Evolutionary conservation across 23 red algal species (phyloP).

Genomic region (Agarophyton chilense): DNA sequence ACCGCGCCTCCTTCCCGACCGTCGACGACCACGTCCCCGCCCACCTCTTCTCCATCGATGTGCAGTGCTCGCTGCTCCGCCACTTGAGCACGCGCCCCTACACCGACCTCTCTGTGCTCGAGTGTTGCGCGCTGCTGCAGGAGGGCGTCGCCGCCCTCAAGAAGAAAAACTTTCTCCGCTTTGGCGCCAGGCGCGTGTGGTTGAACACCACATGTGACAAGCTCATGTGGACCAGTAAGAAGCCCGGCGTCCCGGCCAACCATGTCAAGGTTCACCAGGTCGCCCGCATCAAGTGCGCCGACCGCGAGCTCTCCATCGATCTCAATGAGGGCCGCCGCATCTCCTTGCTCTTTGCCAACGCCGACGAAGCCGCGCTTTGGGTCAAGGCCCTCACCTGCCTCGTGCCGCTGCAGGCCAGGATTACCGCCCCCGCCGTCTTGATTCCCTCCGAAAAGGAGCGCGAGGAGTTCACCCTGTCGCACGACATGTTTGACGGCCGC

Average conservation of each 20-base stretch:
- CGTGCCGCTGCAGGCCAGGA: conserved; percentile 66
- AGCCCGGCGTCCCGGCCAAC: conserved; percentile 48
- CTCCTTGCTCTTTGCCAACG: conserved; percentile 62
- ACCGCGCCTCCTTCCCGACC: conserved; percentile 12
- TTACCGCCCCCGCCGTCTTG: conserved; percentile 30
- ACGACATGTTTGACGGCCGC: conserved; percentile 61
- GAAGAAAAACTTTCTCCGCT: conserved; percentile 61
- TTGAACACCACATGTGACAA: conserved; percentile 35
- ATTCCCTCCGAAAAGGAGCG: conserved; percentile 63
- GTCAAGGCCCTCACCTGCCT: conserved; percentile 57
- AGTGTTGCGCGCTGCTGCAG: conserved; percentile 72
- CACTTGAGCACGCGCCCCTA: neutral
- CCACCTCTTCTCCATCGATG: conserved; percentile 41
- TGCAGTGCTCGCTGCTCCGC: conserved; percentile 17
- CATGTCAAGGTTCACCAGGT: conserved; percentile 62
- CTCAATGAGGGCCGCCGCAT: conserved; percentile 63
- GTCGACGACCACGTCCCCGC: conserved; percentile 21
- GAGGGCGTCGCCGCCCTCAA: conserved; percentile 64
- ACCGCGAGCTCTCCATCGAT: conserved; percentile 55
- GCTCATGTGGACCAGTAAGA: conserved; percentile 74
- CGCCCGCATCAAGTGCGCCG: conserved; percentile 36
- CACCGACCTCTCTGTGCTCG: conserved; percentile 42
- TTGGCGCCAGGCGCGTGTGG: conserved; percentile 73
- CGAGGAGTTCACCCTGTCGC: conserved; percentile 63
- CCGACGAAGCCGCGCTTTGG: conserved; percentile 69